Conservation (phyloP, 148 eudicot genomes). For the Vaccinium darrowii region DNA sequence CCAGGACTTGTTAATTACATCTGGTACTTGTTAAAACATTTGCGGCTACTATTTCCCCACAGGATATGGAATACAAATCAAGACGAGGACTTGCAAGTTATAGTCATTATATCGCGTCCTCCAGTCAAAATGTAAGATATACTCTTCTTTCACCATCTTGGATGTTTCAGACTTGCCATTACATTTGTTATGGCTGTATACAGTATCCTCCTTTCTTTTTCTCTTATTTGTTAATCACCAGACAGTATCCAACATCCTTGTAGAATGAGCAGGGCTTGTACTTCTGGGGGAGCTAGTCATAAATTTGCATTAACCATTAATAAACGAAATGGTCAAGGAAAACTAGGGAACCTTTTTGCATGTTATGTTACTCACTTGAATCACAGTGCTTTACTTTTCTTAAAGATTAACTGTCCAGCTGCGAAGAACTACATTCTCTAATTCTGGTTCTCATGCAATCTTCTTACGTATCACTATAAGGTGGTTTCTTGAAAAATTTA, state of each 20-base stretch:
- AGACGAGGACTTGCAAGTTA: conserved; percentile 65
- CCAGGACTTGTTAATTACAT: not conserved
- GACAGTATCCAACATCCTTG: not conserved
- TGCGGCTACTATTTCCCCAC: conserved; percentile 23
- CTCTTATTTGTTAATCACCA: not conserved
- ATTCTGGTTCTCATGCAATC: conserved; percentile 1
- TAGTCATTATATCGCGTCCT: conserved; percentile 77
- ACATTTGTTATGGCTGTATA: not conserved
- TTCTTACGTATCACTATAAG: not conserved
- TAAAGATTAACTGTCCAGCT: not conserved
- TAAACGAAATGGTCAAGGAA: not conserved
- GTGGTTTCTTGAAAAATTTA: not conserved
- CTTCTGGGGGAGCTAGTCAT: too few relatives aligned
- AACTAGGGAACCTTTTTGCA: too few relatives aligned
- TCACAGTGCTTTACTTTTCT: not conserved
- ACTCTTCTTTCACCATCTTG: conserved; percentile 11
- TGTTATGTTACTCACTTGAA: not conserved
- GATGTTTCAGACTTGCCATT: not conserved
- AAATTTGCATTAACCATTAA: not conserved
- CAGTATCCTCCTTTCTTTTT: not conserved
- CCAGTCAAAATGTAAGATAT: conserved; percentile 76
- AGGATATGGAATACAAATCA: conserved; percentile 66
- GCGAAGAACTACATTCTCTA: not conserved
- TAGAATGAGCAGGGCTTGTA: too few relatives aligned
- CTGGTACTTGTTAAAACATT: not conserved